These are phyloP conservation scores for Tuber indicum DNA, from an alignment of 495 filamentous ascomycete genomes.

Conservation along the genomic window DNA sequence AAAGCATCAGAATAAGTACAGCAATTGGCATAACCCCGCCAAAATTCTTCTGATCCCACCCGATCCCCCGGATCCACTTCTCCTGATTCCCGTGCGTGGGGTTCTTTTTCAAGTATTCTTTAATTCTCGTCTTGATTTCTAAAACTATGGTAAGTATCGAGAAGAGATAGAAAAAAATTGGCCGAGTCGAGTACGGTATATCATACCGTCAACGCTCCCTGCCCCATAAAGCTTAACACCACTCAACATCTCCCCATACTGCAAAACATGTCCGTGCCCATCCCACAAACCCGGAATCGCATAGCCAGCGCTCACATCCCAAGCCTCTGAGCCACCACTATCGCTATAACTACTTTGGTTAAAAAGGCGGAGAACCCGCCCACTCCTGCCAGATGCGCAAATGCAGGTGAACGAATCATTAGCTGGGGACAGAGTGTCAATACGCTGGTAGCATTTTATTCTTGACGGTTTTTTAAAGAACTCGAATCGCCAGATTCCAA, in stretches of 20 bases:
- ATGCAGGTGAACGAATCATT: constrained; percentile 1
- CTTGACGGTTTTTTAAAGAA: not conserved
- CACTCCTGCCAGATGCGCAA: not conserved
- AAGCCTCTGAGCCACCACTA: not conserved
- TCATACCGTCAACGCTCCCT: constrained; percentile 43
- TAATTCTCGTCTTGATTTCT: constrained; percentile 49
- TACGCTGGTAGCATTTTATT: not conserved
- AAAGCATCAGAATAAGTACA: constrained; percentile 44
- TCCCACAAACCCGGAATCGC: constrained; percentile 58
- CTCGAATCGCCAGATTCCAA: not conserved
- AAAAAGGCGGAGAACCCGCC: not conserved
- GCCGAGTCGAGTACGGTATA: not conserved
- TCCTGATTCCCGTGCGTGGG: constrained; percentile 45
- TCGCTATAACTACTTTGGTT: not conserved
- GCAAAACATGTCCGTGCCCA: constrained; percentile 57
- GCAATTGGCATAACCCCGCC: constrained; percentile 56
- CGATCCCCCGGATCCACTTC: constrained; percentile 57
- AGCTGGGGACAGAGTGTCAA: not conserved
- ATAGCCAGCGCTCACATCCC: constrained; percentile 8
- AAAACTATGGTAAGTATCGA: not conserved
- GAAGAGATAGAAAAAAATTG: no score
- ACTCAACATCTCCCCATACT: constrained; percentile 59
- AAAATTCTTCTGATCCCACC: constrained; percentile 60
- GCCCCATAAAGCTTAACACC: constrained; percentile 56
- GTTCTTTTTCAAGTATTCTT: constrained; percentile 45